Percentiles rank a stretch among this genome's conserved stretches.
Conservation (phyloP, 331 rosid species). For the Malus hybrid region DNA sequence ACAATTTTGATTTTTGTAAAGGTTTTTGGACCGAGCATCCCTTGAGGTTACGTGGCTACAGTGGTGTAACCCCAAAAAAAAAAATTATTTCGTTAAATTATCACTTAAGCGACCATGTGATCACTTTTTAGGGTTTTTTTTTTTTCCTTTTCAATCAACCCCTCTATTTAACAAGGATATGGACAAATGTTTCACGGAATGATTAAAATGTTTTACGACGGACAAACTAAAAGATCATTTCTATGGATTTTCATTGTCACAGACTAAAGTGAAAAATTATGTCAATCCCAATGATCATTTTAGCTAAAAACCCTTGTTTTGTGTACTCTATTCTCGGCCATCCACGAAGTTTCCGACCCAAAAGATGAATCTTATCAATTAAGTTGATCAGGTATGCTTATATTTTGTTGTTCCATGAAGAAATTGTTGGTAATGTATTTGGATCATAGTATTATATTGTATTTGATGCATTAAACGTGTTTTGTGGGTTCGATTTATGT, state of each 20-base stretch:
- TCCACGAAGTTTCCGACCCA: not conserved
- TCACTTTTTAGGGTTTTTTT: too few relatives aligned
- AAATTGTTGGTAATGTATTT: not conserved
- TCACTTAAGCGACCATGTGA: too few relatives aligned
- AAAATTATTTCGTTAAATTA: too few relatives aligned
- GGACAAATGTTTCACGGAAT: too few relatives aligned
- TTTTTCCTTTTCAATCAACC: too few relatives aligned
- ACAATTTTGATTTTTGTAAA: not conserved
- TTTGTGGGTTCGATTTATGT: not conserved
- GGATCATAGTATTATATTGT: not conserved
- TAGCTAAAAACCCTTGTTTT: too few relatives aligned
- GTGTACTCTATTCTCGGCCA: not conserved
- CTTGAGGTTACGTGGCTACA: not conserved
- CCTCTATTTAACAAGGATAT: too few relatives aligned
- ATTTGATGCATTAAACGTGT: not conserved
- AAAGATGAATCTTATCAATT: not conserved
- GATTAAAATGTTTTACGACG: too few relatives aligned
- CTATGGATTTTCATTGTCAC: too few relatives aligned
- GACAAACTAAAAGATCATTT: too few relatives aligned
- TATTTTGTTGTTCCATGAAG: not conserved
- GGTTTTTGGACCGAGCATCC: not conserved
- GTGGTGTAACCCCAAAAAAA: not conserved
- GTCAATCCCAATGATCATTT: rapidly evolving
- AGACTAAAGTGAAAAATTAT: rapidly evolving
- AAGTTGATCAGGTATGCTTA: not conserved